phyloP scores from a whole-genome alignment of 1,284 basidiomycete genomes.

The Ustilago bromivora region DNA sequence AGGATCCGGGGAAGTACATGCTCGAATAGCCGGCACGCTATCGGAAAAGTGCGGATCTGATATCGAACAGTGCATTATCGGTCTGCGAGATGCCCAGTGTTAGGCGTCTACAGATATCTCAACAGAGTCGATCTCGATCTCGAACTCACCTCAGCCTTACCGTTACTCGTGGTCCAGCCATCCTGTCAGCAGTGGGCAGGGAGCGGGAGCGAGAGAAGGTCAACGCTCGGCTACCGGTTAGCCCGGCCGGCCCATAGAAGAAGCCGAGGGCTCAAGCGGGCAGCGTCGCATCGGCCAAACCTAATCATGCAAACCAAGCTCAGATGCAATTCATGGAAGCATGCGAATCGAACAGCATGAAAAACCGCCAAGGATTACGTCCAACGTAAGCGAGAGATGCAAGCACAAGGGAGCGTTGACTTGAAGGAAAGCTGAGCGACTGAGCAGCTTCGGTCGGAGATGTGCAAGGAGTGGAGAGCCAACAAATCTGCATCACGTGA shows the following conservation, averaged over 20 bases:
- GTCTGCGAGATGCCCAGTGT: conserved; percentile 1
- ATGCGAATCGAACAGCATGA: conserved; percentile 6
- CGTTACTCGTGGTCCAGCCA: background rate
- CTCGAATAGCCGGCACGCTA: background rate
- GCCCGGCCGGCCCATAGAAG: conserved; percentile 20
- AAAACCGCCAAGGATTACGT: conserved; percentile 10
- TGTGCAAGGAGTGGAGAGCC: background rate
- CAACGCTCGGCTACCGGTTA: conserved; percentile 23
- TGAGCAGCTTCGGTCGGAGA: background rate
- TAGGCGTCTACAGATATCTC: background rate
- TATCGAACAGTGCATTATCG: background rate
- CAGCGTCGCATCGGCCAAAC: background rate
- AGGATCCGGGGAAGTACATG: background rate
- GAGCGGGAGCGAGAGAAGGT: too few species aligned
- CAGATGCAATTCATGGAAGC: conserved; percentile 2
- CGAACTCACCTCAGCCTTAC: background rate
- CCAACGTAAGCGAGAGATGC: conserved; percentile 9
- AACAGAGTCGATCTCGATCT: conserved; percentile 1
- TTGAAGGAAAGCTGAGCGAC: background rate
- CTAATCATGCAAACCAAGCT: background rate
- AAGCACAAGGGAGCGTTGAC: background rate
- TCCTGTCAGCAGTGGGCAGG: background rate
- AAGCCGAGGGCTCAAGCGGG: conserved; percentile 31
- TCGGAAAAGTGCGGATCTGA: conserved; percentile 1
- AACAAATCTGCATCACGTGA: too few species aligned